Base-by-base conservation (phyloP, 805 yeast species). In the Spathaspora arborariae region DNA sequence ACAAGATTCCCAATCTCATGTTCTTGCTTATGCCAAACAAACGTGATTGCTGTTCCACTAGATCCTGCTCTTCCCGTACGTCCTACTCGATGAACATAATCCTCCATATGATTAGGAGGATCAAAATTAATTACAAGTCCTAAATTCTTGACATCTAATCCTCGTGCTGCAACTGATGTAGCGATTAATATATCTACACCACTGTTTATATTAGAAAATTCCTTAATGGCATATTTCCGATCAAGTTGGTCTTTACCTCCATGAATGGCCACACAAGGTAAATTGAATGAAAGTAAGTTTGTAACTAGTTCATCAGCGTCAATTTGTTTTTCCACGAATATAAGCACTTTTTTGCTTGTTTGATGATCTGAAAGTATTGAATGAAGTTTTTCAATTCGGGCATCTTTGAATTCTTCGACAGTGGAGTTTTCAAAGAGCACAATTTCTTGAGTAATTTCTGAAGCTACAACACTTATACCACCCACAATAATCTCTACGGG, bases 51-150 rank as follows among this genome's bases (percentile, higher is more conserved):
- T 24, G 58, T 67, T 2, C 99, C 99, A 2, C 65, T 68, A 30
- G 76, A 75, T 0, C 94, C 94, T 1, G 97, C 98, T 50, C 99
- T 74, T 0, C 97, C 99, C 0, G 99, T 94, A 48, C 99, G 73
- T 0, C 99, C 99, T 1, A 91, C 96, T 7, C 98, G 77, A 66
- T 94, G 99, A 10, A 94, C 92, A 59, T 94, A 94, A 62, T 94
- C 98, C 51, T 96, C 98, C 75, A 90, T 76, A 50, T 91, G 96
- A 52, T 77, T 87, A 0, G 96, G 96, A 1, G 89, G 71, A n/a
- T 74, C 78, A 50, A 58, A 67, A 52, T 94, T 87, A 5, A 94
- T 71, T 2, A 94, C 98, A 39, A 91, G 63, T 47, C 82, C 82
- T 20, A 92, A 76, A 19, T 83, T 85, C 44, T 89, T 86, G n/a